These are phyloP conservation scores for Rhizopogon parksii DNA, from an alignment of 1,284 basidiomycete genomes.

Conservation along the genomic window DNA sequence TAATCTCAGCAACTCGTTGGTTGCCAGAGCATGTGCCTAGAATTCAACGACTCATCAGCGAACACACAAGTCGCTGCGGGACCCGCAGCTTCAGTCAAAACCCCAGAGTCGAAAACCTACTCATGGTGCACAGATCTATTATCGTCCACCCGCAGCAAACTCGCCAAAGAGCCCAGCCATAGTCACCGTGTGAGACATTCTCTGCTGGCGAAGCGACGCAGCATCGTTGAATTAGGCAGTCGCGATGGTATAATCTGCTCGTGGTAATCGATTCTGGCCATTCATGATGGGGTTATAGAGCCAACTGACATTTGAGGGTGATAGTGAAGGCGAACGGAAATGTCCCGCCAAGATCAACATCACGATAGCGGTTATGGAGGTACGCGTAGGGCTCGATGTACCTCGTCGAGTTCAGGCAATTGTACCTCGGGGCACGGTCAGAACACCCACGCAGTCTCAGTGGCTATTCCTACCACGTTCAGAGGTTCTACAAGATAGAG, in stretches of 20 bases:
- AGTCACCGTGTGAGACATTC: slow-evolving; percentile 29
- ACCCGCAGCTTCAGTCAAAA: slow-evolving; percentile 53
- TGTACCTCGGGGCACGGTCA: slow-evolving; percentile 45
- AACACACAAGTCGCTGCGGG: background rate
- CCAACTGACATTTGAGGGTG: slow-evolving; percentile 52
- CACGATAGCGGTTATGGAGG: slow-evolving; percentile 47
- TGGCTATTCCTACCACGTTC: slow-evolving; percentile 40
- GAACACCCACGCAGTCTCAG: background rate
- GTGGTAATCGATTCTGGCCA: slow-evolving; percentile 42
- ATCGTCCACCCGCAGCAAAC: background rate
- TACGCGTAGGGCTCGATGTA: slow-evolving; percentile 45
- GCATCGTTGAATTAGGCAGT: slow-evolving; percentile 43
- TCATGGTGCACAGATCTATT: slow-evolving; percentile 40
- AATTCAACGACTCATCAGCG: background rate
- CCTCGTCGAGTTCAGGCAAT: slow-evolving; percentile 44
- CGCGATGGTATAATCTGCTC: slow-evolving; percentile 19
- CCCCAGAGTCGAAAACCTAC: slow-evolving; percentile 48
- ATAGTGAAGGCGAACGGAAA: slow-evolving; percentile 34
- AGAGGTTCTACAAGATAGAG: slow-evolving; percentile 27
- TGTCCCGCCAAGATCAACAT: slow-evolving; percentile 57
- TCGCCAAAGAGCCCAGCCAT: slow-evolving; percentile 44
- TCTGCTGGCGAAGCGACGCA: background rate
- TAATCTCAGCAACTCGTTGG: too few species aligned
- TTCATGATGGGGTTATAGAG: slow-evolving; percentile 38
- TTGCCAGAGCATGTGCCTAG: slow-evolving; percentile 35